A percentile compares a stretch with the other conserved stretches of the same genome.
phyloP scores from a whole-genome alignment of 169 alveolate species.

The Eimeria falciformis region DNA sequence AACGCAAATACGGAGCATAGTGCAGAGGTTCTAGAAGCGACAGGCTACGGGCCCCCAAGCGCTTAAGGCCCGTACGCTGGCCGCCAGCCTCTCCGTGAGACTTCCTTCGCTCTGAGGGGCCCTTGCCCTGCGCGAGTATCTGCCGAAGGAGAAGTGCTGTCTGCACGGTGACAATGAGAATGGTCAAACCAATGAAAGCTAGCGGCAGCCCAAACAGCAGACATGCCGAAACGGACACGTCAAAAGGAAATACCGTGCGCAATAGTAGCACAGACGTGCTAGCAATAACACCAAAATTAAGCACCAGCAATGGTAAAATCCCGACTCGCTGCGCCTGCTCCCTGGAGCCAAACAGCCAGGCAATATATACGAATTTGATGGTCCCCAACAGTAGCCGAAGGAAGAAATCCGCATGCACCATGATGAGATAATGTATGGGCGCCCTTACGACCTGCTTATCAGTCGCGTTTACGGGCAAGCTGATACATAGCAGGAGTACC shows the following conservation, averaged over 20 bases:
- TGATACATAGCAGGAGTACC: neutral
- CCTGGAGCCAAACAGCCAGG: conserved; percentile 46
- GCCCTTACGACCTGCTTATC: conserved; percentile 1
- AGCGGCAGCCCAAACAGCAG: neutral
- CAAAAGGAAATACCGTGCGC: neutral
- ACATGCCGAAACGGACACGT: neutral
- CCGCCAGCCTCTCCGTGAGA: neutral
- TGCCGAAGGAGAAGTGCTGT: conserved; percentile 1
- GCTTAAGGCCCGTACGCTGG: conserved; percentile 35
- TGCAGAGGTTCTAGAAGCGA: too few relatives aligned
- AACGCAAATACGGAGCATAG: too few relatives aligned
- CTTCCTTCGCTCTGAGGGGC: neutral
- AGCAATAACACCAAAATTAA: neutral
- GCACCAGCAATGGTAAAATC: neutral
- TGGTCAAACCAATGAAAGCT: neutral
- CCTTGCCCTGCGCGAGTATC: neutral
- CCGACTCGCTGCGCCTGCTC: conserved; percentile 51
- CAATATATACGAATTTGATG: neutral
- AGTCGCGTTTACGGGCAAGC: neutral
- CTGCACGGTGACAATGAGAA: conserved; percentile 9
- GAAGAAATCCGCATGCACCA: conserved; percentile 6
- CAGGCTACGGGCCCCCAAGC: conserved; percentile 58
- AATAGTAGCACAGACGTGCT: conserved; percentile 10
- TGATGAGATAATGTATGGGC: neutral
- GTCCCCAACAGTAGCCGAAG: conserved; percentile 29